A percentile compares a stretch with the other conserved stretches of the same genome.
Conservation (phyloP, 805 yeast genomes). For the Myxozyma melibiosi region DNA sequence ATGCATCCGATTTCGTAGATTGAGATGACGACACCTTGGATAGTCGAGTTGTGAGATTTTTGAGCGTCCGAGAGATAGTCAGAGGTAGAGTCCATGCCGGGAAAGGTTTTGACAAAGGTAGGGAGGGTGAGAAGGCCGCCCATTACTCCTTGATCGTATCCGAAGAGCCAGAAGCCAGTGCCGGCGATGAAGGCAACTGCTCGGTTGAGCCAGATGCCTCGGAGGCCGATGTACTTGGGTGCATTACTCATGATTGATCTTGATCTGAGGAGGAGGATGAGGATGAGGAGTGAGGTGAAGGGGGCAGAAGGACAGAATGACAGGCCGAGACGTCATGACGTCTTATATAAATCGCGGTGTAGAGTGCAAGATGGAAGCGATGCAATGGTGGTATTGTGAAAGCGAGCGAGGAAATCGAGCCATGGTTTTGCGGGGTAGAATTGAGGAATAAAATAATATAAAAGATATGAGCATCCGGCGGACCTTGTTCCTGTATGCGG, state of each 20-base stretch:
- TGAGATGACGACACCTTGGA: slow-evolving; percentile 35
- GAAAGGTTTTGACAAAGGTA: slow-evolving; percentile 20
- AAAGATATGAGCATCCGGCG: too few species aligned
- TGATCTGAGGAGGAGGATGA: not conserved
- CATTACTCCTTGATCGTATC: slow-evolving; percentile 82
- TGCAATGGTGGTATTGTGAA: too few species aligned
- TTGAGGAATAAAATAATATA: too few species aligned
- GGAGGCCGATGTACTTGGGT: slow-evolving; percentile 47
- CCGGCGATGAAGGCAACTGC: slow-evolving; percentile 62
- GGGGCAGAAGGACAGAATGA: not conserved
- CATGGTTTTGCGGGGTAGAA: slow-evolving; percentile 2
- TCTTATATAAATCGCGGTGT: too few species aligned
- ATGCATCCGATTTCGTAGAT: slow-evolving; percentile 74
- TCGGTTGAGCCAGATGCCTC: slow-evolving; percentile 55
- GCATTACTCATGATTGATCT: not conserved
- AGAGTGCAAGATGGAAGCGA: too few species aligned
- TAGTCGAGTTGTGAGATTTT: slow-evolving; percentile 19
- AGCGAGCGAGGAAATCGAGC: too few species aligned
- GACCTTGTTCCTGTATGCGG: too few species aligned
- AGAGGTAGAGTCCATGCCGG: slow-evolving; percentile 12
- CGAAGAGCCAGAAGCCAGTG: slow-evolving; percentile 67
- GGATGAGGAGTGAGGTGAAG: not conserved
- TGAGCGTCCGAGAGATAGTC: slow-evolving; percentile 1
- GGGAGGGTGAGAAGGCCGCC: slow-evolving; percentile 35
- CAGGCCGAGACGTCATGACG: too few species aligned